Evolutionary conservation across 768 basidiomycete species (phyloP).

Genomic region (Russula griseocarnosa): DNA sequence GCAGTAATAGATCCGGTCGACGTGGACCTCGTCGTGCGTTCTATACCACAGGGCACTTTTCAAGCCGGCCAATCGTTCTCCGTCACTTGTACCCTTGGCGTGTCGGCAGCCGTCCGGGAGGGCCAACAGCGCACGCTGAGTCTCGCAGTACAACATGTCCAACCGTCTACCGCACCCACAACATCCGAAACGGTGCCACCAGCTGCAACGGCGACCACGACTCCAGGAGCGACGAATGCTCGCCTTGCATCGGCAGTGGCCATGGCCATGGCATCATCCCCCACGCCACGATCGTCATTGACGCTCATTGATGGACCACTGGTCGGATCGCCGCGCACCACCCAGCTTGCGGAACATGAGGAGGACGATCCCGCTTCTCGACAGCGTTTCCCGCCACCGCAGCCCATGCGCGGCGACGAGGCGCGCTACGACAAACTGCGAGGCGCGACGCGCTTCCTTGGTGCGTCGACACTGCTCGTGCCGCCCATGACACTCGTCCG

Average conservation of each 20-base stretch:
- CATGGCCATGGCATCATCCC: conserved; percentile 11
- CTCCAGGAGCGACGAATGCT: neutral
- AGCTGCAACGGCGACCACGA: neutral
- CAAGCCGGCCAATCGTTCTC: conserved; percentile 56
- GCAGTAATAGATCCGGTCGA: conserved; percentile 44
- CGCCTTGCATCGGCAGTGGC: conserved; percentile 6
- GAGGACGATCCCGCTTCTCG: neutral
- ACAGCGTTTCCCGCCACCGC: conserved; percentile 14
- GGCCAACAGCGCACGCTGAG: conserved; percentile 42
- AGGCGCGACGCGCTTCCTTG: conserved; percentile 37
- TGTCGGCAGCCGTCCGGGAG: conserved; percentile 45
- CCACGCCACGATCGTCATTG: neutral
- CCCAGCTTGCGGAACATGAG: conserved; percentile 6
- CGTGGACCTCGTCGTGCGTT: conserved; percentile 52
- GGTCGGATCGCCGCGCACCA: conserved; percentile 22
- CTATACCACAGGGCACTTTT: conserved; percentile 45
- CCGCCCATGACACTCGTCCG: conserved; percentile 37
- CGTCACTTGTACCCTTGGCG: conserved; percentile 49
- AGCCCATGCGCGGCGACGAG: conserved; percentile 22
- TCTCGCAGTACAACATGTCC: conserved; percentile 65
- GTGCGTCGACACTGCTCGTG: conserved; percentile 49
- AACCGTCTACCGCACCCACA: conserved; percentile 36
- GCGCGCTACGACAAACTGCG: conserved; percentile 10
- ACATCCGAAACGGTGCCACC: neutral
- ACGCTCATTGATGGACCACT: conserved; percentile 16